Evolutionary conservation across 2,329 filamentous ascomycete species (phyloP).

Genomic region (Ophiosphaerella korrae): DNA sequence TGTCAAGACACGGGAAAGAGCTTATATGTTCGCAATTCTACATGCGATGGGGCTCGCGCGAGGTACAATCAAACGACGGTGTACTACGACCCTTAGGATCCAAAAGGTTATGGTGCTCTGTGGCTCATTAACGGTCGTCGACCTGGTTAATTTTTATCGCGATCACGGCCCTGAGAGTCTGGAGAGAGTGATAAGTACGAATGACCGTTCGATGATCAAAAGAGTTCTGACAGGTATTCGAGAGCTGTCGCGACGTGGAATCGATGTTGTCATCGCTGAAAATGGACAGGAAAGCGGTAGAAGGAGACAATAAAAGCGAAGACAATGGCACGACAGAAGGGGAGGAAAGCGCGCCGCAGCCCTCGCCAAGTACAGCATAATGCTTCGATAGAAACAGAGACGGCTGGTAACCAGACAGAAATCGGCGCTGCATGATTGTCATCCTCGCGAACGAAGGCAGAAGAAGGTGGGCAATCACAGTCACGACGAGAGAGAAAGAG

Average conservation of each 20-base stretch:
- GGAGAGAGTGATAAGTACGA: slow-evolving; percentile 7
- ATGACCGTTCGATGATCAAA: neutral
- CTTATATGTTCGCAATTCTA: slow-evolving; percentile 15
- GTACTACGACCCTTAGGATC: slow-evolving; percentile 3
- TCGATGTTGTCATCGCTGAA: neutral
- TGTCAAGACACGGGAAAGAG: slow-evolving; percentile 14
- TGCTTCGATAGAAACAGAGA: neutral
- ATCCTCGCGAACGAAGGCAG: too few relatives aligned
- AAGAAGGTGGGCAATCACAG: too few relatives aligned
- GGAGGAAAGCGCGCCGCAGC: neutral
- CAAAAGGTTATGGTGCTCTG: slow-evolving; percentile 12
- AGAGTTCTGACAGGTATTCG: neutral
- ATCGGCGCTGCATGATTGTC: neutral
- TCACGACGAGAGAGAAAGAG: too few relatives aligned
- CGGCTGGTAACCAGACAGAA: neutral
- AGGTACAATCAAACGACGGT: slow-evolving; percentile 12
- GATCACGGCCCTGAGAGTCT: slow-evolving; percentile 10
- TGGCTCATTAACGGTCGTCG: slow-evolving; percentile 9
- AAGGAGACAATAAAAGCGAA: neutral
- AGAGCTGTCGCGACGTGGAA: neutral
- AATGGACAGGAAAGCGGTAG: neutral
- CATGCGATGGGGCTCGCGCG: slow-evolving; percentile 13
- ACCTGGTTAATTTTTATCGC: slow-evolving; percentile 9
- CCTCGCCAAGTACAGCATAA: neutral
- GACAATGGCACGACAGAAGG: neutral